phyloP scores from a whole-genome alignment of 164 flowering plant genomes.

The Tinospora cordifolia region DNA sequence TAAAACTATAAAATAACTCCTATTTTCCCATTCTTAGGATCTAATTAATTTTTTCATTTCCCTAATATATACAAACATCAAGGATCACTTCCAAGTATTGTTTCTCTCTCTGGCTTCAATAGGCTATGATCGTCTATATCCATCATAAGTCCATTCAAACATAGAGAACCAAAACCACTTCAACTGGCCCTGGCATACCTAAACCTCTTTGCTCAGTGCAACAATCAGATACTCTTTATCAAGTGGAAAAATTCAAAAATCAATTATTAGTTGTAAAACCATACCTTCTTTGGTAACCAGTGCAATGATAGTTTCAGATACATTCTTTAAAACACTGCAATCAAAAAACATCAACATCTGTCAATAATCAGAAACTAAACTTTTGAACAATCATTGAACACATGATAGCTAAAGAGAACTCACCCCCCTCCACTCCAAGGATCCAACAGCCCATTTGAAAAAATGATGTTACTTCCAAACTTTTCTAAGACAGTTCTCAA shows the following conservation, averaged over 20 bases:
- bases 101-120: too few relatives aligned
- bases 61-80: too few relatives aligned
- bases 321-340: constrained; percentile 72
- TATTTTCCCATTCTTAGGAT: too few relatives aligned
- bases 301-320: constrained; percentile 70
- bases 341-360: neutral
- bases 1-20: too few relatives aligned
- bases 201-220: too few relatives aligned
- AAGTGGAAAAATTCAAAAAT: neutral
- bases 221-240: too few relatives aligned
- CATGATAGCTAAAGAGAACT: constrained; percentile 8
- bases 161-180: too few relatives aligned
- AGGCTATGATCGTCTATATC: too few relatives aligned
- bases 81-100: too few relatives aligned
- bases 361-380: constrained; percentile 13
- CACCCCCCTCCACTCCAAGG: constrained; percentile 98
- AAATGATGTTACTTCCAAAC: constrained; percentile 88
- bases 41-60: too few relatives aligned
- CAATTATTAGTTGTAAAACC: neutral
- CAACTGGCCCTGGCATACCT: too few relatives aligned
- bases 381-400: neutral
- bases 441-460: constrained; percentile 89
- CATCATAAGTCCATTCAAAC: too few relatives aligned
- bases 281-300: constrained; percentile 78
- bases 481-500: constrained; percentile 34